Evolutionary conservation across 2,329 filamentous ascomycete species (phyloP).

Genomic region (Colletotrichum musae): DNA sequence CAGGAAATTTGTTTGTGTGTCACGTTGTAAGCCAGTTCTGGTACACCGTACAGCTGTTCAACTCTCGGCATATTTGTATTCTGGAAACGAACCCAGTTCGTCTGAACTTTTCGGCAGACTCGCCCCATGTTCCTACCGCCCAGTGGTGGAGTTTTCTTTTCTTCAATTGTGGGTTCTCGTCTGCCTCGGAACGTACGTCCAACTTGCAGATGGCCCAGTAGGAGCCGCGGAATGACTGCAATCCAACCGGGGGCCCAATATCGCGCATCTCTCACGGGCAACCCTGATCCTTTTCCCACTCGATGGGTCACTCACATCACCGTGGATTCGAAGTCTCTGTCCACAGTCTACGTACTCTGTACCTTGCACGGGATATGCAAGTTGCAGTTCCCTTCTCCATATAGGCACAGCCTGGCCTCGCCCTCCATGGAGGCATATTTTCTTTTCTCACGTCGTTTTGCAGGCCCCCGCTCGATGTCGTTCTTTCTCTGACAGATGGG

Average conservation of each 20-base stretch:
- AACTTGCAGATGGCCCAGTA: slow-evolving; percentile 17
- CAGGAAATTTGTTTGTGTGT: background rate
- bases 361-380: slow-evolving; percentile 2
- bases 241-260: background rate
- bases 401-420: slow-evolving; percentile 4
- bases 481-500: slow-evolving; percentile 9
- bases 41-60: background rate
- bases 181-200: background rate
- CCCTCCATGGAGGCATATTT: slow-evolving; percentile 1
- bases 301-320: background rate
- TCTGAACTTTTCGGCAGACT: slow-evolving; percentile 7
- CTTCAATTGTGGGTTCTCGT: slow-evolving; percentile 22
- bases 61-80: background rate
- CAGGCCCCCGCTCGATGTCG: background rate
- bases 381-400: background rate
- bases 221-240: background rate
- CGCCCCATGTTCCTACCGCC: background rate
- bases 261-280: background rate
- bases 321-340: background rate
- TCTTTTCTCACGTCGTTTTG: slow-evolving; percentile 17
- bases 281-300: background rate
- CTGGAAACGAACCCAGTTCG: background rate
- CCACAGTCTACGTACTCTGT: background rate
- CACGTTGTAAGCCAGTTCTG: background rate
- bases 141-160: slow-evolving; percentile 24